These are phyloP conservation scores for Fusarium concolor DNA, from an alignment of 2,329 filamentous ascomycete species.

Conservation along the genomic window DNA sequence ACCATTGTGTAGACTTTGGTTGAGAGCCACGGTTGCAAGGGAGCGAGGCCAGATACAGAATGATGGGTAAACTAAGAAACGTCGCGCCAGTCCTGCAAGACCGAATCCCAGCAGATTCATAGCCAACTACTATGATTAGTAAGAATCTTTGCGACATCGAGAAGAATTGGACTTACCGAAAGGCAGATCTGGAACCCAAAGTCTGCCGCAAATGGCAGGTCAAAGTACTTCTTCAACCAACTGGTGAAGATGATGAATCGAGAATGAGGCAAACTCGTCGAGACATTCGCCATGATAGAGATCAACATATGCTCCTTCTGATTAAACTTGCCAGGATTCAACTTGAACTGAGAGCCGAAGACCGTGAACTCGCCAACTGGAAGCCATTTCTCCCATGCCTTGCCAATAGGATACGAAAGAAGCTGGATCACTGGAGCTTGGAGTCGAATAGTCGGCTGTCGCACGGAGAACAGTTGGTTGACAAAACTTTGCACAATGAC, in stretches of 20 bases:
- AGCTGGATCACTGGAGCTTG: slow-evolving; percentile 66
- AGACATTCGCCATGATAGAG: slow-evolving; percentile 59
- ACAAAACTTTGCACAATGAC: slow-evolving; percentile 58
- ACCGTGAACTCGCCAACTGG: slow-evolving; percentile 60
- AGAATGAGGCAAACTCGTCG: slow-evolving; percentile 38
- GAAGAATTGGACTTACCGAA: not conserved
- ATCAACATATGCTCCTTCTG: slow-evolving; percentile 72
- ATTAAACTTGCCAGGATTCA: slow-evolving; percentile 67
- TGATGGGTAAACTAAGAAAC: slow-evolving; percentile 63
- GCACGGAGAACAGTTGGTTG: slow-evolving; percentile 68
- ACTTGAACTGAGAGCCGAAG: slow-evolving; percentile 54
- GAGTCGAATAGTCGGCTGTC: slow-evolving; percentile 63
- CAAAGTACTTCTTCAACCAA: slow-evolving; percentile 43
- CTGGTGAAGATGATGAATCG: slow-evolving; percentile 38
- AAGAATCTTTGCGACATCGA: accelerated
- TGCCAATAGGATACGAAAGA: slow-evolving; percentile 60
- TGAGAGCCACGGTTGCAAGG: slow-evolving; percentile 43
- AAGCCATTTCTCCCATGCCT: slow-evolving; percentile 56
- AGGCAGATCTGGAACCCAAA: slow-evolving; percentile 53
- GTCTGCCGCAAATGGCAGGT: slow-evolving; percentile 34
- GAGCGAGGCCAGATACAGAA: slow-evolving; percentile 50
- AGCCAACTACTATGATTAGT: not conserved
- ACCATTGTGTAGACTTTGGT: slow-evolving; percentile 39
- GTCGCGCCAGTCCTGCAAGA: slow-evolving; percentile 61
- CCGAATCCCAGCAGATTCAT: slow-evolving; percentile 64